Evolutionary conservation across 78 protist genomes (phyloP).

Genomic region (Dictyostelium brefeldianum): DNA sequence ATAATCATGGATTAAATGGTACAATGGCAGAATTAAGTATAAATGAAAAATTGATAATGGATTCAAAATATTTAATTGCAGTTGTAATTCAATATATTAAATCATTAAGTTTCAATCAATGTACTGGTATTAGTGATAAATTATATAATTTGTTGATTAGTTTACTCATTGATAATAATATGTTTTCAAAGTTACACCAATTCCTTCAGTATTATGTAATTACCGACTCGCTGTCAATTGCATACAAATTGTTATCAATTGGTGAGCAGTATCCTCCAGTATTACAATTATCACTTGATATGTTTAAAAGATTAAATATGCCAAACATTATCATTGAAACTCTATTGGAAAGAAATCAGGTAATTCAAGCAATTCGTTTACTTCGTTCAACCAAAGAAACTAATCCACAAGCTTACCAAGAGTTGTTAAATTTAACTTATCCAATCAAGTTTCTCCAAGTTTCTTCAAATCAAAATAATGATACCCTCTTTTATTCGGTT

Average conservation of each 20-base stretch:
- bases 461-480: slow-evolving; percentile 33
- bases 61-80: slow-evolving; percentile 56
- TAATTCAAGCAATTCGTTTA: slow-evolving; percentile 43
- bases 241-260: slow-evolving; percentile 67
- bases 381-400: slow-evolving; percentile 20
- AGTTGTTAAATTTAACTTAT: slow-evolving; percentile 10
- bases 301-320: slow-evolving; percentile 61
- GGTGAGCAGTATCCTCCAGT: slow-evolving; percentile 73
- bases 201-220: slow-evolving; percentile 79
- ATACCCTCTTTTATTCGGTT: slow-evolving; percentile 57
- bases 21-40: background rate
- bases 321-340: slow-evolving; percentile 63
- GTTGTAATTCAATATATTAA: slow-evolving; percentile 59
- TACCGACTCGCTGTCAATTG: slow-evolving; percentile 47
- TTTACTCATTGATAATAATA: slow-evolving; percentile 55
- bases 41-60: background rate
- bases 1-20: background rate
- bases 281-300: slow-evolving; percentile 70
- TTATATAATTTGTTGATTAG: slow-evolving; percentile 41
- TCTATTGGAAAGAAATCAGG: slow-evolving; percentile 54
- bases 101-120: slow-evolving; percentile 48
- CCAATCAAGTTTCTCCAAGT: slow-evolving; percentile 1
- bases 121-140: slow-evolving; percentile 43
- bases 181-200: slow-evolving; percentile 79
- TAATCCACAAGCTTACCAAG: slow-evolving; percentile 30